Base-by-base conservation (phyloP, 2,329 filamentous ascomycete genomes). In the Pseudocercospora crystallina region DNA sequence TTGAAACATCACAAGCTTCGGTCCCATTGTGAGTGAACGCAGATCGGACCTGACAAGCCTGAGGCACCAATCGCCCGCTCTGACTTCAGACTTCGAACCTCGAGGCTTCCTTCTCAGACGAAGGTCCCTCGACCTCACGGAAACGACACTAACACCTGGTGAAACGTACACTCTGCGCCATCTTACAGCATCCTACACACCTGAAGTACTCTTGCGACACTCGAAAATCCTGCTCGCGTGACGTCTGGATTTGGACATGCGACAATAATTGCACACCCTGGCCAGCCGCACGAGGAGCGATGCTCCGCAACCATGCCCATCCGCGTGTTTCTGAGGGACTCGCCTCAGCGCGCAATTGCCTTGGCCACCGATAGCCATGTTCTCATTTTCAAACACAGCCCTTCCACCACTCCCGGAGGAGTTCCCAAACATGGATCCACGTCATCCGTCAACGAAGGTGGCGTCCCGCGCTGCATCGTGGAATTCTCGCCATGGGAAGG, bases 291-390 rank as follows among this genome's bases (percentile, higher is more conserved):
- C 15, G 14, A 43, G 43, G 38, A 51, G 53, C 44, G 38, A 56
- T 56, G 53, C 50, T 44, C 46, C 47, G 41, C 41, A 33, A 49
- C 17, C 53, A 80, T 80, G 75, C 82, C 85, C 50, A 86, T 90
- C 73, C 86, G 86, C 64, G 83, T 96, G 54, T 81, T 94, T 64
- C 84, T 95, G 70, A 87, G 87, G 74, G 90, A 96, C 67, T 83
- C 89, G 66, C 90, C 90, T 60, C 84, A 90, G 68, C 88, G 92
- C 59, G 87, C 90, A 59, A 90, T 97, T 69, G 90, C 90, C 58
- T 85, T 97, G 59, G 86, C 86, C 33, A 91, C 90, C 29, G 75
- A 84, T 35, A 81, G 85, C 14, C 86, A 95, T 71, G 87, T 86
- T 65, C 80, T 97, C 61, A 86, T 96, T 59, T 89, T 97, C 67